A percentile compares a stretch with the other conserved stretches of the same genome.
Conservation (phyloP, 768 basidiomycete species). For the Wakefieldia striispora region DNA sequence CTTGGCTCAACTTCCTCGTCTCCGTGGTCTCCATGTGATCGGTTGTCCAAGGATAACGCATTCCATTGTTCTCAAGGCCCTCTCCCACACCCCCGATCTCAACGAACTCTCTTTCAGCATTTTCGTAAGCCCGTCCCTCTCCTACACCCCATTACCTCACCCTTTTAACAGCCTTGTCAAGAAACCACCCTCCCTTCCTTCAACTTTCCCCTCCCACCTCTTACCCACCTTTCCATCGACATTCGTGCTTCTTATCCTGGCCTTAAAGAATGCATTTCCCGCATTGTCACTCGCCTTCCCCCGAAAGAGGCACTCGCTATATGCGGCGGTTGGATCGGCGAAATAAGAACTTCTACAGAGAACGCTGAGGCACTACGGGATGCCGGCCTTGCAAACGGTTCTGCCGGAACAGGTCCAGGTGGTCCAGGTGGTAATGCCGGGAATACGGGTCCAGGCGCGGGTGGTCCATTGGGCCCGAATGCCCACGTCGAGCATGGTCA, state of each 20-base stretch:
- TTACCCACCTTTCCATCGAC: constrained; percentile 56
- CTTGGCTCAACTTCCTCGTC: constrained; percentile 48
- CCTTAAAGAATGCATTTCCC: constrained; percentile 14
- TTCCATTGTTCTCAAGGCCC: constrained; percentile 41
- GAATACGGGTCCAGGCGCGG: too few species aligned
- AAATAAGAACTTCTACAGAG: constrained; percentile 28
- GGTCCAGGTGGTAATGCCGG: too few species aligned
- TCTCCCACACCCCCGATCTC: constrained; percentile 48
- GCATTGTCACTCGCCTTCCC: constrained; percentile 23
- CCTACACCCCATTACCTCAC: constrained; percentile 1
- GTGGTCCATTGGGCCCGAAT: too few species aligned
- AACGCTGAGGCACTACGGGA: constrained; percentile 2
- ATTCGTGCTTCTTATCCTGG: constrained; percentile 34
- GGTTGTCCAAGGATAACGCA: constrained; percentile 61
- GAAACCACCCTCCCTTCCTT: constrained; percentile 7
- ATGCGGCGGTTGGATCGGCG: constrained; percentile 33
- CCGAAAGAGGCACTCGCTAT: constrained; percentile 31
- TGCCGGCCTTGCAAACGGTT: background rate
- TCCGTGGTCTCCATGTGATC: constrained; percentile 59
- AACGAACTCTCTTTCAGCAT: constrained; percentile 61
- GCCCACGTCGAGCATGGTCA: background rate
- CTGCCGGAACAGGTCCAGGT: too few species aligned
- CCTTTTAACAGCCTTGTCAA: constrained; percentile 11
- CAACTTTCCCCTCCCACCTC: constrained; percentile 32
- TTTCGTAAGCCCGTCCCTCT: constrained; percentile 41